Percentiles rank a stretch among this genome's conserved stretches.
Evolutionary conservation across 129 eudicot genomes (phyloP).

Genomic region (Deinandra increscens): DNA sequence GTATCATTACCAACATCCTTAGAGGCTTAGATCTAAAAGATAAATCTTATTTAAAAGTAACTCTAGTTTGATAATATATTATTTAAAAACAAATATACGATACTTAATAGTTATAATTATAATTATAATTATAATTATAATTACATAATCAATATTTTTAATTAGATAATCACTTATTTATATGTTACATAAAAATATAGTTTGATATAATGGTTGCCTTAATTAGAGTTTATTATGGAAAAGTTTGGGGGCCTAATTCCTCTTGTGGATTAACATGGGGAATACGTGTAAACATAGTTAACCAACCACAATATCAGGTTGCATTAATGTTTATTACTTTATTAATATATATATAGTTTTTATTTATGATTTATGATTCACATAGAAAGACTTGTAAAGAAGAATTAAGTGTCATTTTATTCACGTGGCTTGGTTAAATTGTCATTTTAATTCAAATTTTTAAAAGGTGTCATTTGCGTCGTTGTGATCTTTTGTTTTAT

Average conservation of each 20-base stretch:
- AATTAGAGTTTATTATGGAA: constrained; percentile 11
- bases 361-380: background rate
- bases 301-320: constrained; percentile 23
- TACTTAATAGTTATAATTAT: background rate
- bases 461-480: too few relatives aligned
- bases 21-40: too few relatives aligned
- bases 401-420: too few relatives aligned
- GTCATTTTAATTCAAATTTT: too few relatives aligned
- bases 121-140: background rate
- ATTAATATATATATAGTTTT: background rate
- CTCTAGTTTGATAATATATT: too few relatives aligned
- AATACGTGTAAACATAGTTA: constrained; percentile 27
- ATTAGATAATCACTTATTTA: background rate
- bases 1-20: too few relatives aligned
- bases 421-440: too few relatives aligned
- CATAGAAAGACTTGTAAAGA: background rate
- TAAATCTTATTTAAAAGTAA: too few relatives aligned
- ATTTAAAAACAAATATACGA: background rate
- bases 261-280: constrained; percentile 23
- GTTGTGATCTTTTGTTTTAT: too few relatives aligned
- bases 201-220: constrained; percentile 16
- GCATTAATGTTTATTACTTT: background rate
- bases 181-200: background rate
- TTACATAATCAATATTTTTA: background rate
- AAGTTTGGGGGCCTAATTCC: constrained; percentile 31